Evolutionary conservation across 2,329 filamentous ascomycete genomes (phyloP).

Genomic region (Incumbomyces lentus): DNA sequence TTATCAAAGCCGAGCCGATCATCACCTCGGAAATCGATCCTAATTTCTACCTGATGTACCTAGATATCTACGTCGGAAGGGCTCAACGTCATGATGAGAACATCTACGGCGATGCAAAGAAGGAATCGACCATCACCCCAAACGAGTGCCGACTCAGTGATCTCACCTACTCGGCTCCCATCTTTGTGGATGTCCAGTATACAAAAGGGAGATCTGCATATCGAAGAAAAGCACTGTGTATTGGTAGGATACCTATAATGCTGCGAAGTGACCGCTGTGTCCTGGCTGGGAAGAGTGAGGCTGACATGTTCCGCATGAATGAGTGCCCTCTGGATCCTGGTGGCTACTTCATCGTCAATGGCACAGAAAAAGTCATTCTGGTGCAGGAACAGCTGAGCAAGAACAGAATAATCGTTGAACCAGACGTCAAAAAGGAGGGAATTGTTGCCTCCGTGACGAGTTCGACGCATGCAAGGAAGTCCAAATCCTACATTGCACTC

Average conservation of each 20-base stretch:
- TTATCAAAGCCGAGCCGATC: conserved; percentile 79
- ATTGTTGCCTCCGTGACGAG: conserved; percentile 92
- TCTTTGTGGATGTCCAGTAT: conserved; percentile 86
- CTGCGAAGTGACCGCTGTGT: conserved; percentile 90
- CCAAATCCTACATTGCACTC: conserved; percentile 88
- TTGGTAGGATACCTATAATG: conserved; percentile 94
- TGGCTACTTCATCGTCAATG: conserved; percentile 95
- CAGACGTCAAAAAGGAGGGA: conserved; percentile 80
- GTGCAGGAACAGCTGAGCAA: conserved; percentile 99
- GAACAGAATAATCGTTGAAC: conserved; percentile 95
- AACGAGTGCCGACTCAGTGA: conserved; percentile 95
- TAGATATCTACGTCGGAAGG: conserved; percentile 75
- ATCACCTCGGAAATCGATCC: conserved; percentile 88
- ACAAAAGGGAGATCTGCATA: conserved; percentile 70
- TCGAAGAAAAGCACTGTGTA: conserved; percentile 61
- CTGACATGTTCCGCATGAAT: conserved; percentile 82
- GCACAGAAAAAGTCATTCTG: conserved; percentile 96
- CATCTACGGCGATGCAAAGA: conserved; percentile 45
- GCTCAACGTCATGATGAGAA: conserved; percentile 71
- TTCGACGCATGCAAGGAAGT: conserved; percentile 95
- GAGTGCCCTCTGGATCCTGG: conserved; percentile 94
- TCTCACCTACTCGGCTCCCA: conserved; percentile 94
- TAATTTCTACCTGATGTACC: conserved; percentile 77
- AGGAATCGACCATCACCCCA: conserved; percentile 58
- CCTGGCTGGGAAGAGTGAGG: conserved; percentile 69